Evolutionary conservation across 768 basidiomycete species (phyloP), one percentile per base, ranked within the genome.

Genomic region (Collybiopsis confluens): DNA sequence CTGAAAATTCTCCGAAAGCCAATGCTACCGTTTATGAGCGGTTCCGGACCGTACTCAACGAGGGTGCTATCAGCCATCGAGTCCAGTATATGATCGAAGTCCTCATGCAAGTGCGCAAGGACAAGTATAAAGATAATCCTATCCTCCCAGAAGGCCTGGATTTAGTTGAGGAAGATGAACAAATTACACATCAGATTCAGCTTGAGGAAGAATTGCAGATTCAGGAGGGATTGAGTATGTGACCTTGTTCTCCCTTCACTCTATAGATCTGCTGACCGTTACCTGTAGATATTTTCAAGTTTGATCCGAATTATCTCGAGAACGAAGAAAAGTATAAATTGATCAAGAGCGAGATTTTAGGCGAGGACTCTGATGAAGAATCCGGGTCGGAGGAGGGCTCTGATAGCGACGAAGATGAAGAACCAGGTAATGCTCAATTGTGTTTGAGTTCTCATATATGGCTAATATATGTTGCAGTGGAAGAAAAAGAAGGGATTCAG

Each of bases 21-120:
- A 97, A 92, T 63, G 88, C 91, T n/a, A 86, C 85, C 35, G 88
- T 97, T 33, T 98, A 86, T 65, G 97, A 98, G 68, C 90, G 95
- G 21, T 98, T 98, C 83, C 88, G 97, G 43, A 92, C 92, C 1
- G 93, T 98, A 8, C 75, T 99, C 30, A 97, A 98, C 69, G 97
- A 98, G 68, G 93, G 93, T 23, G 75, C 80, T 41, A 96, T 99
- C 68, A 94, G 91, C 63, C 94, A 98, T 61, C 85, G 97, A 61
- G 92, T 96, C 26, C 97, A 98, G 66, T 99, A 98, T 71, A 98
- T 98, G 97, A 92, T 99, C 61, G 97, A 98, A 72, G 97, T 98
- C 2, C 78, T 98, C 44, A 98, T 99, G 92, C 97, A 98, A 71
- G 92, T 97, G 7, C 80, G 97, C 61, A 98, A 97, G 75, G 97